Evolutionary conservation across 2,329 filamentous ascomycete species (phyloP).

Genomic region (Talaromyces sp.): DNA sequence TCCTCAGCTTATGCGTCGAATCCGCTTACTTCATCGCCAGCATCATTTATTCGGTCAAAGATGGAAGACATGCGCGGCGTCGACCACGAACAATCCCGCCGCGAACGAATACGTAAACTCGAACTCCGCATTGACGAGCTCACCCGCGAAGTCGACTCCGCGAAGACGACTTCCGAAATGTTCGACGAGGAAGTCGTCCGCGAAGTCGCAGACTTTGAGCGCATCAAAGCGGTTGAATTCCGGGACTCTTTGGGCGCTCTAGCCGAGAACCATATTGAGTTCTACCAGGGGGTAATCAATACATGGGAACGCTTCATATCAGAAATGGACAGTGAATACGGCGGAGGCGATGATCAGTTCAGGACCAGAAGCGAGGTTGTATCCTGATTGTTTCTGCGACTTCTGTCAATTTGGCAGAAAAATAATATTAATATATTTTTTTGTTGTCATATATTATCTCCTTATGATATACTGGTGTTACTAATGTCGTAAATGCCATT

Average conservation of each 20-base stretch:
- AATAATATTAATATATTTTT: conserved; percentile 8
- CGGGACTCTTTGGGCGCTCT: conserved; percentile 78
- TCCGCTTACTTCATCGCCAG: conserved; percentile 61
- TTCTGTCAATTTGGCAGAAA: background rate
- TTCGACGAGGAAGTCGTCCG: conserved; percentile 96
- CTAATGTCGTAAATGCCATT: background rate
- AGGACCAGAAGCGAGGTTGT: conserved; percentile 22
- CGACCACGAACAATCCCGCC: conserved; percentile 86
- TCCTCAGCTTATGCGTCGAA: conserved; percentile 55
- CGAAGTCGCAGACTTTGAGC: conserved; percentile 90
- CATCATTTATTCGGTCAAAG: conserved; percentile 85
- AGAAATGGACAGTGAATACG: conserved; percentile 71
- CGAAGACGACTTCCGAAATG: conserved; percentile 80
- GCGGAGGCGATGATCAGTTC: conserved; percentile 24
- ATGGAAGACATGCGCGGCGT: conserved; percentile 96
- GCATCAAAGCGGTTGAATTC: conserved; percentile 93
- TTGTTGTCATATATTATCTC: background rate
- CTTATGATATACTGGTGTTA: background rate
- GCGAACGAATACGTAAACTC: conserved; percentile 82
- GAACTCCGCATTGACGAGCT: conserved; percentile 91
- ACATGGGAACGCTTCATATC: conserved; percentile 88
- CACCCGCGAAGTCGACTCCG: conserved; percentile 81
- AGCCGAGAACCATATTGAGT: conserved; percentile 79
- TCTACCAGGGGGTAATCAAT: conserved; percentile 74
- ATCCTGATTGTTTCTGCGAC: background rate